Percentiles rank a stretch among this genome's conserved stretches.
Evolutionary conservation across 345 rosid species (phyloP).

Genomic region (Eucalyptus polyanthemos): DNA sequence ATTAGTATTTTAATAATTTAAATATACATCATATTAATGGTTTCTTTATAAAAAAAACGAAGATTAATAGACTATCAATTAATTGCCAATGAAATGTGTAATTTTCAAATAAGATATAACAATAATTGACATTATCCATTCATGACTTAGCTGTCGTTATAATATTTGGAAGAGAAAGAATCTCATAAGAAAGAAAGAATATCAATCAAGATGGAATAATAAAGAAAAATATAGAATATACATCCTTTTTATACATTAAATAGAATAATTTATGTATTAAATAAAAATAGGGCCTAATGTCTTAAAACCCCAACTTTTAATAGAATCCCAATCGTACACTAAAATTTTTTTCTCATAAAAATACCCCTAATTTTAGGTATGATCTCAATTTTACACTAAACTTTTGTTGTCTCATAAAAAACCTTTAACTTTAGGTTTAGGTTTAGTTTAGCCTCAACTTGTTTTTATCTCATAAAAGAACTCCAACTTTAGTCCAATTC

Average conservation of each 20-base stretch:
- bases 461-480: neutral
- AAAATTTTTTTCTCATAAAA: neutral
- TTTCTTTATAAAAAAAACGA: neutral
- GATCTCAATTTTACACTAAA: neutral
- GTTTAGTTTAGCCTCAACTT: neutral
- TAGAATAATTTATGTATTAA: neutral
- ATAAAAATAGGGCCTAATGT: neutral
- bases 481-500: neutral
- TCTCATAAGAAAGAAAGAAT: neutral
- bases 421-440: neutral
- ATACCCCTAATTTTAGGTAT: neutral
- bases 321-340: neutral
- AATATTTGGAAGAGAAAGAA: neutral
- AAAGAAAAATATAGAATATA: neutral
- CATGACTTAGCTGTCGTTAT: neutral
- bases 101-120: neutral
- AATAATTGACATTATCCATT: neutral
- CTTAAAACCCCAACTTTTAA: neutral
- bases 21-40: neutral
- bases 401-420: too few relatives aligned
- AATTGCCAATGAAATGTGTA: neutral
- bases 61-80: neutral
- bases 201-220: neutral
- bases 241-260: neutral
- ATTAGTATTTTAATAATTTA: neutral